Base-by-base conservation (phyloP, 345 rosid genomes). In the Toxicodendron radicans region DNA sequence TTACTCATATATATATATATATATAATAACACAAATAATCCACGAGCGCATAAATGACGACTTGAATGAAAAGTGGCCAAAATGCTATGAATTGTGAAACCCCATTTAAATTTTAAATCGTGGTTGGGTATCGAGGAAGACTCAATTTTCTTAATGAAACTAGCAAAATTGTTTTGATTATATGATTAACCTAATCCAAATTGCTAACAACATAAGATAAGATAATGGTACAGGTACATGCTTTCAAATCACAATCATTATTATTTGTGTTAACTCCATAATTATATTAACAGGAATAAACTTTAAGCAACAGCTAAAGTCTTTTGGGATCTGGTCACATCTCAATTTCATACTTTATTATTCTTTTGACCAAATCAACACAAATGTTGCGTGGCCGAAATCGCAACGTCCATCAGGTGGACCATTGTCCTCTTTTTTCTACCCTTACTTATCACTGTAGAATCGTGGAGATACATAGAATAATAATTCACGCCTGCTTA, bases 221-320 rank as follows among this genome's bases (percentile, higher is more conserved):
- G 10, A 73, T 57, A 62, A 58, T 64, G 45, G n/a, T 32, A 58
- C 83, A n/a, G 45, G n/a, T 32, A 58, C 83, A n/a, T 58, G 10
- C 2, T 53, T 49, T 3, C 54, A 32, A 23, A 32, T 63, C 68
- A 49, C 21, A 20, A 11, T 70, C 68, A 64, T 46, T 41, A 62
- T 49, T n/a, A n/a, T n/a, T n/a, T 46, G 33, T 54, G 70, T 27
- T 70, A 61, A 67, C 63, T 23, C 12, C 59, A 48, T 63, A 68
- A 68, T 75, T 30, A n/a, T 43, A 30, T 8, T 65, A 61, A 18
- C 4, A 68, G 60, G 63, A 38, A n/a, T 53, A 68, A 30, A 14
- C 79, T 72, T 81, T 33, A 72, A 68, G 77, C 79, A 75, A 78
- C 68, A 64, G 57, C 70, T 74, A 78, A 3, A 27, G 30, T 48